Conservation (phyloP, 192 early-diverging fungal species). For the Gamsiella multidivaricata region DNA sequence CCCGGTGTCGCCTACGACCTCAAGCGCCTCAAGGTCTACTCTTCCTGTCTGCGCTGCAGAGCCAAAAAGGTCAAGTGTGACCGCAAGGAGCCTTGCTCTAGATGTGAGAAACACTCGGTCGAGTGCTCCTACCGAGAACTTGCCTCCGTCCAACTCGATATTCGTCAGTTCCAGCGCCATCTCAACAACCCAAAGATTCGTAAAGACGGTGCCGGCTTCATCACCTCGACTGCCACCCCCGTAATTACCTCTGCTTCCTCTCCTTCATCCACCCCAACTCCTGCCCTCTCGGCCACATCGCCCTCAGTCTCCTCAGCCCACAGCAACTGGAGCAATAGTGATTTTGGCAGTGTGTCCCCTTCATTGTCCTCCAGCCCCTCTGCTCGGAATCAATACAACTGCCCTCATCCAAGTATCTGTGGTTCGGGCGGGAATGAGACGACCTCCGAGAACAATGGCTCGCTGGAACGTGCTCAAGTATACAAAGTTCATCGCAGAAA, state of each 20-base stretch:
- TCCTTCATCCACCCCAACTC: not conserved
- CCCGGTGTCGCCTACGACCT: constrained; percentile 34
- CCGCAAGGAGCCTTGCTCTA: constrained; percentile 50
- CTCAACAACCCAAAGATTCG: constrained; percentile 36
- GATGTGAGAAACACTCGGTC: constrained; percentile 40
- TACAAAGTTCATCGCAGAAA: constrained; percentile 40
- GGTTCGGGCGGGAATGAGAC: not conserved
- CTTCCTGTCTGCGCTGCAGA: constrained; percentile 48
- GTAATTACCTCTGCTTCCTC: constrained; percentile 9
- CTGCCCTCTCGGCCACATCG: constrained; percentile 4
- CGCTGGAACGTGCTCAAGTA: constrained; percentile 23
- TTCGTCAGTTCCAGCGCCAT: constrained; percentile 49
- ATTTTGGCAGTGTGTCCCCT: constrained; percentile 2
- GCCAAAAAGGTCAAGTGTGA: constrained; percentile 54
- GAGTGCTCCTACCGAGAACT: constrained; percentile 52
- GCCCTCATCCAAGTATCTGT: constrained; percentile 5
- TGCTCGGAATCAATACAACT: constrained; percentile 2
- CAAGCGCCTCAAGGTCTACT: constrained; percentile 52
- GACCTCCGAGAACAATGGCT: not conserved
- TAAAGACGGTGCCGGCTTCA: constrained; percentile 25
- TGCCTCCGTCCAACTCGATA: constrained; percentile 48
- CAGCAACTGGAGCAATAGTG: not conserved
- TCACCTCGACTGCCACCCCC: constrained; percentile 24
- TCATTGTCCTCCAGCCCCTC: not conserved
- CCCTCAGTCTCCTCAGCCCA: constrained; percentile 1